Evolutionary conservation across 768 basidiomycete genomes (phyloP).

Genomic region (Lactarius indigo): DNA sequence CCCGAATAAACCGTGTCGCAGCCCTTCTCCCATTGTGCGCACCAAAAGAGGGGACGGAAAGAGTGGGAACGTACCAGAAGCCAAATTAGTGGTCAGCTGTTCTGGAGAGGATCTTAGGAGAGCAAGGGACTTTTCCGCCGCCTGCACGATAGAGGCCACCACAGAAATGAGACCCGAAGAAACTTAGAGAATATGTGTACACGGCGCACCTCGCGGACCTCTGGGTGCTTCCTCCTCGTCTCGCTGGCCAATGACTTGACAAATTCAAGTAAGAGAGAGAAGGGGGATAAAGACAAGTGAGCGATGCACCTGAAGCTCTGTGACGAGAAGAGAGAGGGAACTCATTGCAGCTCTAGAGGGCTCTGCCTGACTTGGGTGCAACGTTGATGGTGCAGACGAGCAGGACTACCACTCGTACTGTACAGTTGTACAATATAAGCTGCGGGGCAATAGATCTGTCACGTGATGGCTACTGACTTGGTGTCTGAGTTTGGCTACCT

Average conservation of each 20-base stretch:
- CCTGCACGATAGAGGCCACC: slow-evolving; percentile 38
- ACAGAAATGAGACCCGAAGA: background rate
- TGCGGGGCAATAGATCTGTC: no score
- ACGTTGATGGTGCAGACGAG: no score
- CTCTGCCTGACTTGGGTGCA: no score
- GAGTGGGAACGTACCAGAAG: slow-evolving; percentile 51
- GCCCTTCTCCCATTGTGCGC: background rate
- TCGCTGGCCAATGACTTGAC: slow-evolving; percentile 82
- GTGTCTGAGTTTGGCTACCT: no score
- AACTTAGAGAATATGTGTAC: background rate
- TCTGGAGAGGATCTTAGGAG: slow-evolving; percentile 81
- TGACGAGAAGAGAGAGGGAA: slow-evolving; percentile 65
- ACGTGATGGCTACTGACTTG: no score
- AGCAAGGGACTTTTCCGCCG: slow-evolving; percentile 82
- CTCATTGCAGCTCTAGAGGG: slow-evolving; percentile 45
- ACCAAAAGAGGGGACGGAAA: background rate
- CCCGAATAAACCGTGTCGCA: background rate
- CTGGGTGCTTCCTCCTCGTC: slow-evolving; percentile 84
- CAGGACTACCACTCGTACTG: no score
- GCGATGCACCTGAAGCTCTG: slow-evolving; percentile 60
- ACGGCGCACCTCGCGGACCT: slow-evolving; percentile 80
- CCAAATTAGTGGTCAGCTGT: slow-evolving; percentile 64
- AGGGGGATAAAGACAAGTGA: slow-evolving; percentile 7
- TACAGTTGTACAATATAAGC: no score
- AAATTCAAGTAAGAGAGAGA: background rate